Conservation (phyloP, 2,329 filamentous ascomycete species). For the Epichloe gansuensis region DNA sequence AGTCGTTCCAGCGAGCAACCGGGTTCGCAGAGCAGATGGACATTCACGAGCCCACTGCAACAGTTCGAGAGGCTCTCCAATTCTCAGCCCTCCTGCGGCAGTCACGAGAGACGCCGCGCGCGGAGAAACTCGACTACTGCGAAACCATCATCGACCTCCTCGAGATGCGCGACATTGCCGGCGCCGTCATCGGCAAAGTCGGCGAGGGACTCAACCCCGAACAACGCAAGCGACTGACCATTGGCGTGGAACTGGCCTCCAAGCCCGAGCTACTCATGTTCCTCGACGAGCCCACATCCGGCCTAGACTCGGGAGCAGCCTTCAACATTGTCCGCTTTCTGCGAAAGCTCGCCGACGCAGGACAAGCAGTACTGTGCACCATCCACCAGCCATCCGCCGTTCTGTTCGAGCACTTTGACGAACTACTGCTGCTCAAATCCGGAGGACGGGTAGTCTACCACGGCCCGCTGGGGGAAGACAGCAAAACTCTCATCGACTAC, state of each 20-base stretch:
- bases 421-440: slow-evolving; percentile 38
- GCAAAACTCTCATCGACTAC: slow-evolving; percentile 34
- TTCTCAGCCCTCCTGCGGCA: slow-evolving; percentile 56
- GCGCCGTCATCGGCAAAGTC: slow-evolving; percentile 47
- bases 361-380: slow-evolving; percentile 46
- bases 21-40: slow-evolving; percentile 57
- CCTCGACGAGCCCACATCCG: slow-evolving; percentile 49
- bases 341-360: slow-evolving; percentile 45
- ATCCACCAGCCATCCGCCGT: slow-evolving; percentile 47
- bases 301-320: slow-evolving; percentile 43
- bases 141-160: slow-evolving; percentile 56
- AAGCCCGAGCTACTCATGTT: slow-evolving; percentile 51
- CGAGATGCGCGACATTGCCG: slow-evolving; percentile 55
- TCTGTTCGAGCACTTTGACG: slow-evolving; percentile 44
- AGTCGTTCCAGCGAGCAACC: slow-evolving; percentile 67
- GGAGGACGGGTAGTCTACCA: slow-evolving; percentile 42
- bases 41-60: slow-evolving; percentile 52
- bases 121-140: slow-evolving; percentile 56
- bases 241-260: slow-evolving; percentile 41
- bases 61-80: slow-evolving; percentile 51
- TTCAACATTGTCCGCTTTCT: slow-evolving; percentile 51
- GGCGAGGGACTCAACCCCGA: slow-evolving; percentile 49
- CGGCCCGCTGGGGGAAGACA: slow-evolving; percentile 39
- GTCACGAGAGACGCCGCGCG: slow-evolving; percentile 37
- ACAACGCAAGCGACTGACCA: slow-evolving; percentile 43